Base-by-base conservation (phyloP, 768 basidiomycete species). In the Amanita fuliginea region DNA sequence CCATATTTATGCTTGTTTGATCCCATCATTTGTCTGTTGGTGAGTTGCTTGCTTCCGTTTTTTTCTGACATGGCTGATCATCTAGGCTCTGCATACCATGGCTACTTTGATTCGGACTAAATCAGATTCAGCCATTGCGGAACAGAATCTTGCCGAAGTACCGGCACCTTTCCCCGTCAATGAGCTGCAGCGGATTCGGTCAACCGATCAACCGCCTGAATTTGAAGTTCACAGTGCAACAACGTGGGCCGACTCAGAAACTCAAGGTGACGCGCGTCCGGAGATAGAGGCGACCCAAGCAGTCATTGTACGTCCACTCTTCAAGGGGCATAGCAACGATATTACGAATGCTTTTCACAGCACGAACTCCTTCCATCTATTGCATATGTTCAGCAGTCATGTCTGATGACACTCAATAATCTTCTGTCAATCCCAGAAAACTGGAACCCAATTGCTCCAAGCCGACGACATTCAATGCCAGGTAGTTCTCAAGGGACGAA, bases 341-440 rank as follows among this genome's bases (percentile, higher is more conserved):
- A 21, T 47, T n/a, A 41, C 40, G 24, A 44, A 55, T 28, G 51
- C 30, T 37, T 46, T 33, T 37, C 55, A 34, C 59, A 83, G 77
- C 72, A 70, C 53, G 79, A 84, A 54, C 66, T 87, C 32, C 67
- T 82, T 56, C 77, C 83, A 7, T 88, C 86, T n/a, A 81, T 91
- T 54, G 68, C 73, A 11, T 73, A 76, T 49, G 84, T 90, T 28
- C 81, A 87, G 56, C 75, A 72, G 51, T 85, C 84, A 14, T 88
- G 84, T 60, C 58, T 90, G 21, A 80, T 80, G 69, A 84, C 83
- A 2, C 68, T 91, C 42, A 78, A 80, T 56, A 81, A 78, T 61
- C 69, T 89, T 18, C 75, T 88, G 18, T 77, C 78, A 28, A 68
- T 66, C 10, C 68, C 74, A 13, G 64, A 64, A 1, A 57, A 65